A percentile compares a stretch with the other conserved stretches of the same genome.
Conservation (phyloP, 129 eudicot genomes). For the Logfia minima region DNA sequence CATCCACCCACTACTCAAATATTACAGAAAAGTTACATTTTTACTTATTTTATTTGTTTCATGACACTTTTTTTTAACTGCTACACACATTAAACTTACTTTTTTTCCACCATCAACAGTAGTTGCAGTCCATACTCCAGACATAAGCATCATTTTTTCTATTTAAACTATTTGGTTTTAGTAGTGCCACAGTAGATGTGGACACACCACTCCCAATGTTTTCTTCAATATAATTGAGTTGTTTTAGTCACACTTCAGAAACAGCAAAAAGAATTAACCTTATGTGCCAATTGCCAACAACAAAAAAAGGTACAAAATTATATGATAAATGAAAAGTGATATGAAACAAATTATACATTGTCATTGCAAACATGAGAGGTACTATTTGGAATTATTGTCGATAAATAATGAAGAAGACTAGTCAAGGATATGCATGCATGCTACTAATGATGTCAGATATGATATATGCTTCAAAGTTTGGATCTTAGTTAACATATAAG, state of each 20-base stretch:
- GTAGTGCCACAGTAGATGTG: constrained; percentile 41
- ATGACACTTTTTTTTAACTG: constrained; percentile 20
- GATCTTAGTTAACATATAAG: constrained; percentile 30
- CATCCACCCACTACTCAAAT: constrained; percentile 34
- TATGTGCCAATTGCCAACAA: neutral
- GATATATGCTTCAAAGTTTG: constrained; percentile 28
- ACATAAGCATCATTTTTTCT: constrained; percentile 33
- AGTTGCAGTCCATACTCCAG: constrained; percentile 33
- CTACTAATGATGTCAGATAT: constrained; percentile 17
- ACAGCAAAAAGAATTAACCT: neutral
- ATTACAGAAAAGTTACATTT: constrained; percentile 34
- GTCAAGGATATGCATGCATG: constrained; percentile 21
- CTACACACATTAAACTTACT: constrained; percentile 12
- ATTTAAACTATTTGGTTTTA: constrained; percentile 37
- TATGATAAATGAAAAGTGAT: neutral
- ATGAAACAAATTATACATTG: neutral
- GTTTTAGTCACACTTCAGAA: constrained; percentile 2
- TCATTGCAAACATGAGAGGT: constrained; percentile 2
- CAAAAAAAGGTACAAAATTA: neutral
- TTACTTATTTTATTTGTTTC: constrained; percentile 15
- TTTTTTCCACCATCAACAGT: constrained; percentile 25
- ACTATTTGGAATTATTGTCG: constrained; percentile 27
- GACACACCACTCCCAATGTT: constrained; percentile 9
- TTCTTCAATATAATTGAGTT: neutral
- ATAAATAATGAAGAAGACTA: constrained; percentile 14